Percentiles rank a stretch among this genome's conserved stretches.
phyloP scores from a whole-genome alignment of 176 grass and related monocot genomes.

The Sorghum bicolor region Sorghum_bicolor_NCBIv3 NC_012877.2:6421501-6422000 shows the following conservation, averaged over 20 bases:
- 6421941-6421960: neutral
- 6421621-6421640: neutral
- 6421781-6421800: neutral
- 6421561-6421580: neutral
- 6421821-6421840: neutral
- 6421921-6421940: neutral
- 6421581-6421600: neutral
- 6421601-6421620: neutral
- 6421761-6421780: neutral
- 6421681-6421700: neutral
- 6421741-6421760: neutral
- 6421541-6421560: constrained; percentile 29
- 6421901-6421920: no score
- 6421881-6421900: no score
- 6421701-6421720: neutral
- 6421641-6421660: no score
- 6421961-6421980: neutral
- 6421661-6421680: no score
- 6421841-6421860: neutral
- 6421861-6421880: neutral
- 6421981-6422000: neutral
- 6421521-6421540: neutral
- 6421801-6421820: neutral
- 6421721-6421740: neutral
- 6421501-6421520: no score